Percentiles rank a stretch among this genome's conserved stretches.
Evolutionary conservation across 495 filamentous ascomycete genomes (phyloP).

Genomic region (Penicillium crystallinum): DNA sequence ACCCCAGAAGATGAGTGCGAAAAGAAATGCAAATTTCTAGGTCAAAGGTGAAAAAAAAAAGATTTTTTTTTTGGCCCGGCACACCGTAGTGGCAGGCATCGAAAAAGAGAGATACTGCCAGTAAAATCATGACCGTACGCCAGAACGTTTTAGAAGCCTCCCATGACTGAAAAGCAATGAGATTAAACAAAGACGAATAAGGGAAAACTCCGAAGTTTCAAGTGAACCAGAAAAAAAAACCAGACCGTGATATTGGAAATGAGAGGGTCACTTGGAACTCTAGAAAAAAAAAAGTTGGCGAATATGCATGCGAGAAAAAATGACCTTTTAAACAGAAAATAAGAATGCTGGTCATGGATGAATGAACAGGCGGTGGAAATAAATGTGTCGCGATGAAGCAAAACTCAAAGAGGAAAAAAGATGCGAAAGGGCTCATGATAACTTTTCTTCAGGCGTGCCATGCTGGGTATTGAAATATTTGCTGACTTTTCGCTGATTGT

Average conservation of each 20-base stretch:
- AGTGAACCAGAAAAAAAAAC: conserved; percentile 8
- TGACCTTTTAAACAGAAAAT: conserved; percentile 11
- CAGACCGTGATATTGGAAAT: conserved; percentile 16
- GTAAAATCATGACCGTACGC: conserved; percentile 40
- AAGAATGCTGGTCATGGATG: conserved; percentile 21
- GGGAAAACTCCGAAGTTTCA: conserved; percentile 18
- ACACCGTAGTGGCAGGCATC: conserved; percentile 33
- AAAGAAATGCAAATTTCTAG: conserved; percentile 33
- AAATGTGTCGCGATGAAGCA: conserved; percentile 10
- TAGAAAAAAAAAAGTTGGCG: conserved; percentile 8
- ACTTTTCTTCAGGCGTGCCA: conserved; percentile 9
- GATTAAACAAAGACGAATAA: conserved; percentile 4
- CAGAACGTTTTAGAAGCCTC: conserved; percentile 34
- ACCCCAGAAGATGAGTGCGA: background rate
- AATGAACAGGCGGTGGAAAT: conserved; percentile 19
- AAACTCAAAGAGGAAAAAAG: conserved; percentile 11
- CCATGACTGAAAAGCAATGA: conserved; percentile 27
- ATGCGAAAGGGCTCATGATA: conserved; percentile 16
- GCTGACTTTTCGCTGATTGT: conserved; percentile 52
- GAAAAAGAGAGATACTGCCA: conserved; percentile 31
- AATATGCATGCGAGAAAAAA: conserved; percentile 22
- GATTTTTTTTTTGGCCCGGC: conserved; percentile 25
- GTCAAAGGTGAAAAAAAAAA: conserved; percentile 18
- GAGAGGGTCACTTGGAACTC: conserved; percentile 14
- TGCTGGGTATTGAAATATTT: conserved; percentile 33